Base-by-base conservation (phyloP, 2,329 filamentous ascomycete genomes). In the Byssoonygena ceratinophila region DNA sequence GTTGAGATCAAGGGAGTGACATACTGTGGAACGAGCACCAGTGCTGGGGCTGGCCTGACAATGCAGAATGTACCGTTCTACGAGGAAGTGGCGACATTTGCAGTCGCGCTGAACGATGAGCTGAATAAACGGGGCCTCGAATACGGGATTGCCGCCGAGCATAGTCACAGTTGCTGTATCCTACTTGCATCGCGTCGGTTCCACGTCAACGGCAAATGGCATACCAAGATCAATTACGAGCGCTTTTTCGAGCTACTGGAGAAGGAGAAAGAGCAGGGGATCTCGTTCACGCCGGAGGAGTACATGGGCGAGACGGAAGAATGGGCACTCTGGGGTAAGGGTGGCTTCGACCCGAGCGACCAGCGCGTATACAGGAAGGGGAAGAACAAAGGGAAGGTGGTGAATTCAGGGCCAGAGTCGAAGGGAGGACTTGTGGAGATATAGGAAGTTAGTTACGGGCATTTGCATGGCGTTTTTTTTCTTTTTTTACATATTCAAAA, bases 51-150 rank as follows among this genome's bases (percentile, higher is more conserved):
- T 0, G 91, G 91, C 0, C 75, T 97, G 44, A 92, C 83, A n/a
- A 97, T 97, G 91, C 81, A 87, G 62, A 97, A 97, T 64, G 92
- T 97, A 8, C 91, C 91, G 0, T 97, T 95, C 64, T 97, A 96
- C 71, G 84, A 85, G 66, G 91, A 96, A 69, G 86, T 96, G 2
- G 80, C 80, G 32, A 81, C 83, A 1, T 97, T 96, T 63, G 89
- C 94, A 8, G 76, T 79, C 36, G 83, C 84, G 0, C 77, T 96
- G 0, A 81, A 90, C 57, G 71, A 72, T 31, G 83, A 85, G 55
- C 74, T 97, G 11, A 72, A 75, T 34, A 75, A 76, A 47, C 77
- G 87, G 37, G 87, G 87, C 0, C 74, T 97, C 5, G 76, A 75
- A 1, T 97, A 97, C 62, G 91, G 91, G 16, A 91, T 97, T 60